Evolutionary conservation across 352 stramenopile species (phyloP).

Genomic region (Plasmopara viticola): DNA sequence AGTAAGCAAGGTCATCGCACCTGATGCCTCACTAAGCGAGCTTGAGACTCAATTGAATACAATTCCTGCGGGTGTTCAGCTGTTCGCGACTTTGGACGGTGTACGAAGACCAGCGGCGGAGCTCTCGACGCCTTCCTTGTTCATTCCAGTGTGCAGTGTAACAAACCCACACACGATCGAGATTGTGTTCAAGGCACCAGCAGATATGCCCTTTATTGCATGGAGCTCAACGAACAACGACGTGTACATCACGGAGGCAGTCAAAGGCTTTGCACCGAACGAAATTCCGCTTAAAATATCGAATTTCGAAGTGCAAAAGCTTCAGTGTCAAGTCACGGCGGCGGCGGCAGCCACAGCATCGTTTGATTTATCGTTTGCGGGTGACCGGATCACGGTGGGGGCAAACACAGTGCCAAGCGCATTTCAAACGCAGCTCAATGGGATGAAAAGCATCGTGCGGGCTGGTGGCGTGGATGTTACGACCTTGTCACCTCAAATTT

Average conservation of each 20-base stretch:
- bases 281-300: conserved; percentile 36
- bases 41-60: conserved; percentile 46
- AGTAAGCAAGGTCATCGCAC: conserved; percentile 19
- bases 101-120: conserved; percentile 18
- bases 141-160: conserved; percentile 57
- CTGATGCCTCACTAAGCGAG: conserved; percentile 41
- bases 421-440: conserved; percentile 52
- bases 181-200: conserved; percentile 61
- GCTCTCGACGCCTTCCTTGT: conserved; percentile 24
- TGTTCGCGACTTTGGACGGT: conserved; percentile 31
- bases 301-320: conserved; percentile 53
- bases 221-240: conserved; percentile 58
- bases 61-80: conserved; percentile 37
- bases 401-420: conserved; percentile 26
- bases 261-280: conserved; percentile 37
- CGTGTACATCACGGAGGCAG: conserved; percentile 48
- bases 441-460: conserved; percentile 26
- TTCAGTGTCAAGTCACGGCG: conserved; percentile 45
- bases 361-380: conserved; percentile 50
- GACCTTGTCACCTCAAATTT: conserved; percentile 29
- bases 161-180: conserved; percentile 28
- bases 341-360: conserved; percentile 22
- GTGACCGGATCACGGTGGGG: conserved; percentile 27
- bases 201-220: conserved; percentile 37
- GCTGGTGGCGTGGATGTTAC: conserved; percentile 49